Evolutionary conservation across 2,329 filamentous ascomycete genomes (phyloP), one percentile per base, ranked within the genome.

Genomic region (Niveomyces coronatus): DNA sequence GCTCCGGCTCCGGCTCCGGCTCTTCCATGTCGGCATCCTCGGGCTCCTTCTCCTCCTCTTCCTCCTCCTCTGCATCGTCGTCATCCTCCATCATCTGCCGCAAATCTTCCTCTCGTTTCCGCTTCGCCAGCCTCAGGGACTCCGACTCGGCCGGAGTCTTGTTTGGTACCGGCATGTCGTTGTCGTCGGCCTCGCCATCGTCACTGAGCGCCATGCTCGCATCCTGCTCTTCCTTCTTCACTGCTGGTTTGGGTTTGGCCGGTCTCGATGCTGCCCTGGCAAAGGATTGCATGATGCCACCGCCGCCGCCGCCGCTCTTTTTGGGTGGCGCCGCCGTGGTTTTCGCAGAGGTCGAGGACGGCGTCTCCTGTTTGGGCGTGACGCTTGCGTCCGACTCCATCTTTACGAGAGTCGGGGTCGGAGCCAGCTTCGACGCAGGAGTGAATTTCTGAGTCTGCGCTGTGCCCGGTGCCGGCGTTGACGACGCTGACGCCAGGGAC

Each of bases 211-310:
- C 50, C 50, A 54, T 53, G 5, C 40, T 30, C 5, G 41, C 40
- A 13, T 60, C 55, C 14, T 45, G 37, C 27, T 58, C 55, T 32
- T 55, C 49, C 36, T 60, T 48, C 31, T 52, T 56, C 5, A 44
- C 34, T 6, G 49, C 42, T 9, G 50, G 46, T 49, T 79, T 85
- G 4, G 78, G 65, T 49, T 64, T 68, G 4, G 60, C 50, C 0
- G 65, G 51, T 35, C 53, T 60, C 4, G 55, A 49, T 4, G 56
- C 58, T 5, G 68, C 64, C 50, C 82, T 85, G 11, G 84, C 82
- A 54, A 93, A 93, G 0, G 85, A 82, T 43, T 81, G 79, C 68
- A 91, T 86, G 18, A 93, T 75, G 42, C 74, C 73, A 3, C 62
- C 64, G 10, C 79, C 74, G 13, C 64, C 67, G 37, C 74, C 71